Evolutionary conservation across 768 basidiomycete species (phyloP).

Genomic region (Scleroderma bovista): DNA sequence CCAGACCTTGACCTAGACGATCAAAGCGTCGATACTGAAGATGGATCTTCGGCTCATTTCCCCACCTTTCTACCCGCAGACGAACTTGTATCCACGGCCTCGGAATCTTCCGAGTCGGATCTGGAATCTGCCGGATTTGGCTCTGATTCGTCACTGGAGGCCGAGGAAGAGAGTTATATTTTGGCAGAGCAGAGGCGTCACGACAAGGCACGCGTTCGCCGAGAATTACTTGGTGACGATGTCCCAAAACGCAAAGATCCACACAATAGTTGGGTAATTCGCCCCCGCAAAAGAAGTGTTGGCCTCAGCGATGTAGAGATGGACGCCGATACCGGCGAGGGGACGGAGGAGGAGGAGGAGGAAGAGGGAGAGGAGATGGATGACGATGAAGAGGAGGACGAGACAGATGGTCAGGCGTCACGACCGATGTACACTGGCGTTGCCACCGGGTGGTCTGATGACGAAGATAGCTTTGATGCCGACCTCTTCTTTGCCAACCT

Average conservation of each 20-base stretch:
- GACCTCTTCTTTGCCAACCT: conserved; percentile 82
- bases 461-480: conserved; percentile 75
- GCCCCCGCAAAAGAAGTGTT: conserved; percentile 66
- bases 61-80: conserved; percentile 70
- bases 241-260: conserved; percentile 35
- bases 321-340: conserved; percentile 55
- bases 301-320: conserved; percentile 56
- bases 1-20: conserved; percentile 31
- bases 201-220: conserved; percentile 49
- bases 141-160: conserved; percentile 52
- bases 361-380: conserved; percentile 35
- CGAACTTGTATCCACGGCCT: conserved; percentile 43
- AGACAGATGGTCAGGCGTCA: conserved; percentile 39
- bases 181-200: conserved; percentile 41
- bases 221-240: conserved; percentile 56
- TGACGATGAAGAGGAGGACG: conserved; percentile 41
- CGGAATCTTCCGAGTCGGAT: conserved; percentile 40
- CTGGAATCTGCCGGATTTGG: conserved; percentile 34
- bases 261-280: conserved; percentile 62
- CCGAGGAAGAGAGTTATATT: conserved; percentile 60
- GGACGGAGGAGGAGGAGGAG: conserved; percentile 57
- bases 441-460: conserved; percentile 74
- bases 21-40: conserved; percentile 32
- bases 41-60: conserved; percentile 38
- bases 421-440: conserved; percentile 52